Percentiles rank a stretch among this genome's conserved stretches.
Evolutionary conservation across 495 filamentous ascomycete species (phyloP).

Genomic region (Aspergillus sclerotiicarbonarius): DNA sequence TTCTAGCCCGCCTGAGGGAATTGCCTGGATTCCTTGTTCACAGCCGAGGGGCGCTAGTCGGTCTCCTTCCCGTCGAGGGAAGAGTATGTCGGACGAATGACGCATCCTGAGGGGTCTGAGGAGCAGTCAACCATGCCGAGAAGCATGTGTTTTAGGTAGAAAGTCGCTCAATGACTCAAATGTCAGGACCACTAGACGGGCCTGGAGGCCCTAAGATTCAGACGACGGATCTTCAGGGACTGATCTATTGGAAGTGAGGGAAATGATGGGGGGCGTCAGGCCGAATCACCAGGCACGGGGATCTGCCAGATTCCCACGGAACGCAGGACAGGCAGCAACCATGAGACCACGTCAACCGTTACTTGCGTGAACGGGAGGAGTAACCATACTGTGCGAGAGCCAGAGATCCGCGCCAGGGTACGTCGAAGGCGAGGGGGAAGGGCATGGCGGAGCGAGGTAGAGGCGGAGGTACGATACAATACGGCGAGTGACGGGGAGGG

Average conservation of each 20-base stretch:
- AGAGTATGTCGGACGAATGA: neutral
- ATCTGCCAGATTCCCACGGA: neutral
- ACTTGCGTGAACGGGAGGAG: neutral
- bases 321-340: neutral
- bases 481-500: neutral
- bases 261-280: neutral
- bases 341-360: neutral
- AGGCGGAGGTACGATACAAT: neutral
- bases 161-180: neutral
- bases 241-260: neutral
- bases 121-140: neutral
- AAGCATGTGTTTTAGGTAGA: neutral
- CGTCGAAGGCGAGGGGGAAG: neutral
- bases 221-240: neutral
- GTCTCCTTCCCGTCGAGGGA: neutral
- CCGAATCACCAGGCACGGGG: neutral
- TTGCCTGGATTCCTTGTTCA: neutral
- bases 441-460: neutral
- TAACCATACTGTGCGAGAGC: neutral
- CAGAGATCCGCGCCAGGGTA: neutral
- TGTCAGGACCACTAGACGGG: neutral
- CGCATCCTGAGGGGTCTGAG: neutral
- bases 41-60: neutral
- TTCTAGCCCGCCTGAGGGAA: neutral
- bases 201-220: neutral